Conservation (phyloP, 768 basidiomycete genomes). For the Kockovaella imperatae region DNA sequence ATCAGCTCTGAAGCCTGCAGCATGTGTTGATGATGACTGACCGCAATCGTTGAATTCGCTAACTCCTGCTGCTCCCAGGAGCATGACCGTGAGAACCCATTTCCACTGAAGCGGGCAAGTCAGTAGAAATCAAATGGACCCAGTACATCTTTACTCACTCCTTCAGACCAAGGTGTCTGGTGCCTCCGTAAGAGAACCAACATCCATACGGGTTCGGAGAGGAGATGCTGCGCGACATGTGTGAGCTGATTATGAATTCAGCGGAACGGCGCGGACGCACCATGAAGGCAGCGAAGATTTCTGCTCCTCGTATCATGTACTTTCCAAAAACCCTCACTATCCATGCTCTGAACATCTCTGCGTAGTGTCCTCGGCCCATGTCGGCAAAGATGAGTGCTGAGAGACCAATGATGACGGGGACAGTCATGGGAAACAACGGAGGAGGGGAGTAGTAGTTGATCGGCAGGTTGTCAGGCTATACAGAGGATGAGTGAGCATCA, state of each 20-base stretch:
- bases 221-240: not conserved
- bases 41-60: slow-evolving; percentile 22
- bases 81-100: slow-evolving; percentile 15
- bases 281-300: slow-evolving; percentile 5
- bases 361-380: slow-evolving; percentile 13
- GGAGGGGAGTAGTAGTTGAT: slow-evolving; percentile 20
- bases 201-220: not conserved
- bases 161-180: not conserved
- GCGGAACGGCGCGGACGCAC: slow-evolving; percentile 9
- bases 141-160: not conserved
- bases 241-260: not conserved
- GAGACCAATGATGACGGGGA: slow-evolving; percentile 9
- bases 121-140: not conserved
- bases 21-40: slow-evolving; percentile 2
- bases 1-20: not conserved
- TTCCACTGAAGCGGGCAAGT: slow-evolving; percentile 8
- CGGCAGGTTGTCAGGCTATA: slow-evolving; percentile 13
- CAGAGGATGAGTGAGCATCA: not conserved
- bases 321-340: slow-evolving; percentile 9
- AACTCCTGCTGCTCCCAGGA: slow-evolving; percentile 8
- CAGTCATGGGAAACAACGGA: slow-evolving; percentile 11
- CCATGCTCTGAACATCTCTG: slow-evolving; percentile 10
- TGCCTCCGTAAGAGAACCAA: not conserved
- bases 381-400: slow-evolving; percentile 12
- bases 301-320: slow-evolving; percentile 3